A percentile compares a stretch with the other conserved stretches of the same genome.
Conservation (phyloP, 2,329 filamentous ascomycete genomes). For the Stagonosporopsis chrysanthemi region DNA sequence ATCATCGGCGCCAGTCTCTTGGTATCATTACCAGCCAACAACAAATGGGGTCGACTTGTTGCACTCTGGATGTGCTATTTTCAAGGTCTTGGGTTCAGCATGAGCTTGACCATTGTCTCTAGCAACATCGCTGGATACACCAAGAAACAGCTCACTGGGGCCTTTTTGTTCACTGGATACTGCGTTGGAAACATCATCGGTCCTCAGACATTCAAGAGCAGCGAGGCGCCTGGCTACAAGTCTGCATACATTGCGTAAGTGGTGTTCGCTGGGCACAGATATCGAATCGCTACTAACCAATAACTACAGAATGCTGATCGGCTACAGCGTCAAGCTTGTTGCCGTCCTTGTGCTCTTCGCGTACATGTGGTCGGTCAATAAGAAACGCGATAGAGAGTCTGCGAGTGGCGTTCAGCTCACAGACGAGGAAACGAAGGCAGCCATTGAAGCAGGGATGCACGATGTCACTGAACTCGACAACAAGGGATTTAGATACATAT, state of each 20-base stretch:
- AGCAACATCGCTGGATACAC: conserved; percentile 54
- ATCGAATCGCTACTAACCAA: neutral
- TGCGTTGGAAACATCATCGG: conserved; percentile 53
- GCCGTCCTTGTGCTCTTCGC: conserved; percentile 47
- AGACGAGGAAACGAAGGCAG: conserved; percentile 45
- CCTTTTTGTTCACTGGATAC: conserved; percentile 52
- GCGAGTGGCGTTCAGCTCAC: conserved; percentile 27
- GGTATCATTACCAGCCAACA: conserved; percentile 24
- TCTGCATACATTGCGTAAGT: conserved; percentile 27
- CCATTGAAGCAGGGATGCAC: conserved; percentile 52
- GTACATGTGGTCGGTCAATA: conserved; percentile 50
- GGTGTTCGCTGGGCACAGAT: neutral
- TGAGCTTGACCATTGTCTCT: conserved; percentile 45
- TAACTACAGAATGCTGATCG: conserved; percentile 42
- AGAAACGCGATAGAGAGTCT: conserved; percentile 41
- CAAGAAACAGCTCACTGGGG: conserved; percentile 65
- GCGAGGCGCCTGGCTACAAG: conserved; percentile 47
- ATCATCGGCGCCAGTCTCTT: conserved; percentile 32
- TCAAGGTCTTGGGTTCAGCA: conserved; percentile 52
- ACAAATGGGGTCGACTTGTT: conserved; percentile 40
- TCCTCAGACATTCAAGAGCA: conserved; percentile 52
- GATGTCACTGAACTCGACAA: conserved; percentile 55
- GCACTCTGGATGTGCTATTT: conserved; percentile 51
- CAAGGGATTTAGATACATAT: conserved; percentile 54
- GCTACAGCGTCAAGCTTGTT: conserved; percentile 50